Evolutionary conservation across 164 flowering plant genomes (phyloP), one percentile per base, ranked within the genome.

Genomic region (Cinnamomum micranthum): DNA sequence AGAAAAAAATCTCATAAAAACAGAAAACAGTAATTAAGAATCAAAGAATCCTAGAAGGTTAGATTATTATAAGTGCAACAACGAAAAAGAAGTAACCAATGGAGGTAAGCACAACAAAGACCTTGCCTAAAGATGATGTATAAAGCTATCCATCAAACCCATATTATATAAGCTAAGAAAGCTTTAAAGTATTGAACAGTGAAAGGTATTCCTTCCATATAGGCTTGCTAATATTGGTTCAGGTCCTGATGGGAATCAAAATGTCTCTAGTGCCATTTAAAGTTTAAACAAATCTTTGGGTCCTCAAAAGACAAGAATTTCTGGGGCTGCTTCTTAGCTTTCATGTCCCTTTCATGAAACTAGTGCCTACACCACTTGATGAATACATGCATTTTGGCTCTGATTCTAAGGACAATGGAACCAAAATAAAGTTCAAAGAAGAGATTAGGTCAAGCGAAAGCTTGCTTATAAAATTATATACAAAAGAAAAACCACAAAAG

Each of bases 361-460:
- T 55, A 55, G 60, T 55, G 60, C n/a, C n/a, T 12, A 20, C 13
- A 20, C 20, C 60, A 55, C 60, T 55, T 55, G 47, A 41, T 41
- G 73, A 60, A 81, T 33, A 81, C 82, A 74, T 80, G 72, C 75
- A 17, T 3, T 74, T 78, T 76, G 24, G 81, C 47, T 41, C 10
- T 41, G 47, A 41, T 9, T 41, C 47, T 9, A 41, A 41, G 47
- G 47, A 41, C 10, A 7, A 41, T 41, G 47, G 10, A 41, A 41
- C 47, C 47, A 41, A 4, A 31, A 31, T 41, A 41, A 41, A 41
- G 47, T 41, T 9, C 2, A 41, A 41, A 41, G 10, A 41, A 41
- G 11, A 41, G 47, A 41, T 41, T 41, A 2, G 47, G 9, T 41
- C 47, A 41, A 41, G 47, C 9, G 47, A 7, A 41, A 41, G 47